Conservation (phyloP, 768 basidiomycete species). For the Suillus cothurnatus region DNA sequence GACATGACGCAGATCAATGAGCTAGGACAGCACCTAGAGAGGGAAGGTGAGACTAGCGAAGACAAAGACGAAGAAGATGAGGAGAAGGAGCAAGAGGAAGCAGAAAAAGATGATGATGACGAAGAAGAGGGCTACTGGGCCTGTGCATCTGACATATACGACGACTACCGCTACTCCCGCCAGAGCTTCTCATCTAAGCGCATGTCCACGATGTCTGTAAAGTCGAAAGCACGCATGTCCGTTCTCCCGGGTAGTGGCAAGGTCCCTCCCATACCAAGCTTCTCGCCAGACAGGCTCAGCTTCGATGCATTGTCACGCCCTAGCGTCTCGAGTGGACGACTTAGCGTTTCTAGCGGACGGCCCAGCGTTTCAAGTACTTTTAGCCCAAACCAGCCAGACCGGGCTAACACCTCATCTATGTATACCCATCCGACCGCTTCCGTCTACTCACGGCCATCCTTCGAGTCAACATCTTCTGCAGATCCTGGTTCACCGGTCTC, state of each 20-base stretch:
- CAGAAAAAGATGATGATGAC: slow-evolving; percentile 24
- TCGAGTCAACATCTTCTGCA: slow-evolving; percentile 23
- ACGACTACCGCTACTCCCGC: slow-evolving; percentile 76
- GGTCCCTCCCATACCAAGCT: slow-evolving; percentile 29
- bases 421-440: background rate
- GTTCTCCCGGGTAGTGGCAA: slow-evolving; percentile 17
- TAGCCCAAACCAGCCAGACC: background rate
- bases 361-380: slow-evolving; percentile 13
- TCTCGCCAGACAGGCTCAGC: slow-evolving; percentile 17
- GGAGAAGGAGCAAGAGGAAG: slow-evolving; percentile 21
- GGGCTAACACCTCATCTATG: slow-evolving; percentile 1
- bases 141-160: slow-evolving; percentile 73
- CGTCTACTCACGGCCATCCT: slow-evolving; percentile 23
- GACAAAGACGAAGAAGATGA: slow-evolving; percentile 24
- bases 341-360: slow-evolving; percentile 10
- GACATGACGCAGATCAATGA: background rate
- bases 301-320: slow-evolving; percentile 1
- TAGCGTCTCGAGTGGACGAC: slow-evolving; percentile 8
- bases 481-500: background rate
- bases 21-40: background rate
- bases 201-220: slow-evolving; percentile 21
- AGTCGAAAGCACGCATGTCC: slow-evolving; percentile 29
- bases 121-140: slow-evolving; percentile 57
- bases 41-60: slow-evolving; percentile 8
- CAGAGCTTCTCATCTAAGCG: slow-evolving; percentile 49